Conservation (phyloP, 2,329 filamentous ascomycete species). For the Exophiala oligosperma region DNA sequence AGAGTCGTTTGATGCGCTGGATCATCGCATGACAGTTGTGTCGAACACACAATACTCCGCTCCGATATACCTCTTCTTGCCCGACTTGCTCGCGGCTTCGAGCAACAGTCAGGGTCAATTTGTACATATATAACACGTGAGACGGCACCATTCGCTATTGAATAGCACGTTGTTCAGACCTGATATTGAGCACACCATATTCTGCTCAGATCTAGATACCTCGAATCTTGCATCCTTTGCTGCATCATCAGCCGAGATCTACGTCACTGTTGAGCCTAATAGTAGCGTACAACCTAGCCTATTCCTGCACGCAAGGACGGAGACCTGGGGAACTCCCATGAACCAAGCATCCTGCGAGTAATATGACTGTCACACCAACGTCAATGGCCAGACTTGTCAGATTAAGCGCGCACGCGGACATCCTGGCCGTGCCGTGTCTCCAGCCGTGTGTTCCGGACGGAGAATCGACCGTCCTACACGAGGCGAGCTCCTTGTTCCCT, state of each 20-base stretch:
- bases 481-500: not conserved
- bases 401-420: not conserved
- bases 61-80: not conserved
- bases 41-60: not conserved
- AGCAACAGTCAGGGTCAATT: not conserved
- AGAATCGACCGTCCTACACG: not conserved
- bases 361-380: conserved; percentile 10
- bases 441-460: not conserved
- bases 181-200: too few relatives aligned
- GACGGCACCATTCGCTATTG: not conserved
- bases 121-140: not conserved
- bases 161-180: too few relatives aligned
- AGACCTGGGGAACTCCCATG: not conserved
- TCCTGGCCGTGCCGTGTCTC: not conserved
- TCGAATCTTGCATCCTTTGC: not conserved
- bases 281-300: not conserved
- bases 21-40: not conserved
- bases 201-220: not conserved
- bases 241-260: not conserved
- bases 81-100: not conserved
- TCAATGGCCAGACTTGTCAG: not conserved
- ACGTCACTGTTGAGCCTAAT: not conserved
- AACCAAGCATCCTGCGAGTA: not conserved
- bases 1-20: not conserved
- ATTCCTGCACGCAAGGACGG: not conserved